phyloP scores from a whole-genome alignment of 495 filamentous ascomycete genomes.

The Penicillium canescens region DNA sequence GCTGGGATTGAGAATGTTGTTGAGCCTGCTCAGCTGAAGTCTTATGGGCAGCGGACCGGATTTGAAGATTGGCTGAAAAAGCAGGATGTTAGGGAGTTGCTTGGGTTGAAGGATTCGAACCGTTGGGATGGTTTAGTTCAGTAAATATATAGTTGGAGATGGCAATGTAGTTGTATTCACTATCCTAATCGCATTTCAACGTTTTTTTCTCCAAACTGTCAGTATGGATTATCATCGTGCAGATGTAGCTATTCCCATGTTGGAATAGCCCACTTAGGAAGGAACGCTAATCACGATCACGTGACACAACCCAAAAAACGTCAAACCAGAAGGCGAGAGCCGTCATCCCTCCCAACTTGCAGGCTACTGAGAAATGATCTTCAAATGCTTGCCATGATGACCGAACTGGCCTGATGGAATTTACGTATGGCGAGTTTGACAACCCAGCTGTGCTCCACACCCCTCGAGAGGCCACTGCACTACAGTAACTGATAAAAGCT shows the following conservation, averaged over 20 bases:
- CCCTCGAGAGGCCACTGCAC: no score
- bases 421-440: no score
- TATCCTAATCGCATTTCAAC: no score
- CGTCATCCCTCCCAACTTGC: not conserved
- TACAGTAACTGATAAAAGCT: no score
- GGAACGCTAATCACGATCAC: not conserved
- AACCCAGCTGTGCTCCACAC: not conserved
- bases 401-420: not conserved
- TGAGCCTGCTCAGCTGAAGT: slow-evolving; percentile 34
- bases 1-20: slow-evolving; percentile 35
- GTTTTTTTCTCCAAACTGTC: no score
- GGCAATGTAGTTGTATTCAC: no score
- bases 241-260: no score
- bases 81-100: not conserved
- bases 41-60: slow-evolving; percentile 19
- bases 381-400: not conserved
- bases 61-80: slow-evolving; percentile 35
- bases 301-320: not conserved
- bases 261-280: no score
- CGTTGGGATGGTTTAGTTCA: slow-evolving; percentile 2
- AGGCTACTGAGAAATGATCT: not conserved
- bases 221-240: no score
- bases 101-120: slow-evolving; percentile 7
- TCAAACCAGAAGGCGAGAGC: not conserved
- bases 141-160: not conserved